Base-by-base conservation (phyloP, 164 flowering plant species). In the Magnolia sinica region DNA sequence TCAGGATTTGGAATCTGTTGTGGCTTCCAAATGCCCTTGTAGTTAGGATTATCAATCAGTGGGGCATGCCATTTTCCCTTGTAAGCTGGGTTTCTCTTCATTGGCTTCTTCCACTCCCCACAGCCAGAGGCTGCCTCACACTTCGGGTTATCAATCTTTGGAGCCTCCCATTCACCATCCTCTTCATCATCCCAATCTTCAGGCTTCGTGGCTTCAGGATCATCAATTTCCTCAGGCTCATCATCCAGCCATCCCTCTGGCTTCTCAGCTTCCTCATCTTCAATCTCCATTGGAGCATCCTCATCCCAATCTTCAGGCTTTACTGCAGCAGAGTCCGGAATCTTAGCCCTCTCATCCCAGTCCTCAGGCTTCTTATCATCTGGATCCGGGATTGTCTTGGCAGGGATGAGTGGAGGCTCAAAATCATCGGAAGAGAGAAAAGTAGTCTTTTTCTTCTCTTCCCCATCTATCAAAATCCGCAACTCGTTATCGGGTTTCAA, bases 101-200 rank as follows among this genome's bases (percentile, higher is more conserved):
- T 89, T 70, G 99, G 99, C 75, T 81, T 92, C 89, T 96, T 96
- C 99, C 99, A 96, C 80, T 92, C 97, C 50, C 99, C 99, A 83
- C 99, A 96, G 63, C 99, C 99, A 81, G 98, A 97, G 29, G 89
- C 98, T 5, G 74, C 64, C 74, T 80, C 92, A 82, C 99, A 96
- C 84, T 90, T 90, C 0, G 97, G 99, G 84, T 94, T 96, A 29
- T 92, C 96, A 74, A 91, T 84, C 82, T 92, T 94, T 24, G 98
- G 99, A 23, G 97, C 92, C 83, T 96, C 99, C 97, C 97, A 96
- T 80, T 91, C 98, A 87, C 99, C 99, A 85, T 96, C 99, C 85
- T 92, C 99, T 22, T 96, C 98, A 79, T 96, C 99, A 86, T 96
- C 98, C 98, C 99, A 96, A 82, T 96, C 99, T 80, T 96, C 98